Evolutionary conservation across 208 protist species (phyloP).

Genomic region (Leishmania martiniquensis): DNA sequence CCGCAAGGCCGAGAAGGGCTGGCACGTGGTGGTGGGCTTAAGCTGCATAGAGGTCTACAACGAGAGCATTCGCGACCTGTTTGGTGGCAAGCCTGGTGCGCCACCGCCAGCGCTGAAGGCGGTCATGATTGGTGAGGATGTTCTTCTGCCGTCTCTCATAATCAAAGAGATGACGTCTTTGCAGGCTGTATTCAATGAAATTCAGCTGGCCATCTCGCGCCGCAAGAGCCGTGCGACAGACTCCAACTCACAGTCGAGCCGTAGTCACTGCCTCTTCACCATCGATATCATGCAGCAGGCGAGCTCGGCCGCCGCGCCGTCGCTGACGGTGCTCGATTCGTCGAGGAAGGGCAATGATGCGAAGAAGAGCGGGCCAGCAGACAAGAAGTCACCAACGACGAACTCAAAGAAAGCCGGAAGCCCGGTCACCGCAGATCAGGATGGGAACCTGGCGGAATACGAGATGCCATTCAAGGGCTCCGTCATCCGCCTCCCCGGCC

Average conservation of each 20-base stretch:
- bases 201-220: conserved; percentile 72
- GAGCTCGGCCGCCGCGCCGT: conserved; percentile 58
- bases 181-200: conserved; percentile 70
- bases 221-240: conserved; percentile 77
- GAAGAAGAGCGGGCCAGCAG: conserved; percentile 14
- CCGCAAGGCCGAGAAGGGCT: conserved; percentile 57
- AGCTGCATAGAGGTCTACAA: conserved; percentile 91
- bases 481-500: conserved; percentile 51
- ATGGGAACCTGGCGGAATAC: conserved; percentile 28
- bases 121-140: conserved; percentile 74
- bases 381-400: conserved; percentile 16
- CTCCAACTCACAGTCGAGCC: conserved; percentile 87
- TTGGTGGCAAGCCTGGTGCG: conserved; percentile 51
- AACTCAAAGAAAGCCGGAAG: conserved; percentile 17
- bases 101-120: conserved; percentile 76
- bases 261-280: conserved; percentile 92
- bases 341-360: conserved; percentile 30
- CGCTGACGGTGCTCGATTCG: conserved; percentile 58
- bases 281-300: conserved; percentile 92
- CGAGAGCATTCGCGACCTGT: conserved; percentile 86
- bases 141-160: conserved; percentile 70
- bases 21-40: conserved; percentile 81
- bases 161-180: conserved; percentile 70
- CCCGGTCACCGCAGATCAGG: not conserved
- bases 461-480: conserved; percentile 88